These are phyloP conservation scores for Mesembryanthemum crystallinum DNA, from an alignment of 148 eudicot genomes.

Conservation along the genomic window DNA sequence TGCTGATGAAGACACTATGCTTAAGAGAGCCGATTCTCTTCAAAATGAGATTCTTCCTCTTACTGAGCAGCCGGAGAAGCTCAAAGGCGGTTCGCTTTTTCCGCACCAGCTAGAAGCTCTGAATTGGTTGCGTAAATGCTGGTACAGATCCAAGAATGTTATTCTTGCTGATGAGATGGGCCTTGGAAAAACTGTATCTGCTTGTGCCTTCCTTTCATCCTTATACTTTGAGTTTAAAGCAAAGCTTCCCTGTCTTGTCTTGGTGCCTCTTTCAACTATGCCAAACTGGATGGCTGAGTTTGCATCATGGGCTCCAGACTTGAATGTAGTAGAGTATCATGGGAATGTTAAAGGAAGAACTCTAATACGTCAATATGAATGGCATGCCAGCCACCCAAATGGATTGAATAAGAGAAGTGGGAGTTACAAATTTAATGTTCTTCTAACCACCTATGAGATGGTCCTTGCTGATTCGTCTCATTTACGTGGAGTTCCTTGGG, in stretches of 20 bases:
- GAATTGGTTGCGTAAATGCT: conserved; percentile 97
- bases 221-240: conserved; percentile 80
- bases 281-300: conserved; percentile 99
- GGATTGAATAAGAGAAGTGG: conserved; percentile 47
- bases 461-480: conserved; percentile 79
- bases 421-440: conserved; percentile 82
- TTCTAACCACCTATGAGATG: conserved; percentile 96
- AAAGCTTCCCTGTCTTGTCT: conserved; percentile 76
- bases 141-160: conserved; percentile 85
- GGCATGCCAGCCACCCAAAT: conserved; percentile 64
- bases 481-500: conserved; percentile 92
- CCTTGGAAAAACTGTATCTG: conserved; percentile 95
- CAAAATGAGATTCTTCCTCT: conserved; percentile 60
- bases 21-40: conserved; percentile 35
- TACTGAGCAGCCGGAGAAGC: conserved; percentile 84
- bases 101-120: conserved; percentile 97
- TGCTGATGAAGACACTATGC: conserved; percentile 33
- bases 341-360: conserved; percentile 79
- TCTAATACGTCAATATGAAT: conserved; percentile 79
- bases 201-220: conserved; percentile 79
- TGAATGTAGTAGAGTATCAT: conserved; percentile 95
- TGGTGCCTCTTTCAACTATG: conserved; percentile 99
- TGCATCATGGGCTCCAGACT: conserved; percentile 84
- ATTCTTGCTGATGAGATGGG: conserved; percentile 99
- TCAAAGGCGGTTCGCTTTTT: conserved; percentile 76